Base-by-base conservation (phyloP, 352 stramenopile species). In the Pythium volutum region DNA sequence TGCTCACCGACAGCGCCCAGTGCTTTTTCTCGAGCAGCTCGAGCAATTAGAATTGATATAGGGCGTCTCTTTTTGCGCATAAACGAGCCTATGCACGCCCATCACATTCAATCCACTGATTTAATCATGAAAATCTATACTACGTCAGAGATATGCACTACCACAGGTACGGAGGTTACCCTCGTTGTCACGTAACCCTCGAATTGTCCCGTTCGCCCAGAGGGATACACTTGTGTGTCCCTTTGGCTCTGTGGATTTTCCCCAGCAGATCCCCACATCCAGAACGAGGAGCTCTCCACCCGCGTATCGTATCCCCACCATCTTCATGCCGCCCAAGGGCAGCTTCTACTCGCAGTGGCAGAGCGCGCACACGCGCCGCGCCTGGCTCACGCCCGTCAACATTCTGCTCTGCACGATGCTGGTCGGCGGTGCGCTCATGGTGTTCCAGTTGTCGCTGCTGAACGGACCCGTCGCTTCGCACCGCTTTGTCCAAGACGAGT, bases 311-410 rank as follows among this genome's bases (percentile, higher is more conserved):
- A 43, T 22, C 34, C 34, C 23, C 7, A 4, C 20, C 33, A 55
- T 48, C n/a, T n/a, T n/a, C 27, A 25, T n/a, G 42, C 43, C 55
- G 46, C 36, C 55, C 55, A 62, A 62, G 55, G 47, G 36, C 41
- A 55, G 55, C 55, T 62, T 62, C 46, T 62, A 62, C 55, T 33
- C 45, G 46, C 55, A 55, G 45, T 62, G 46, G 45, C 55, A 62
- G 55, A 62, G 55, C 55, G 34, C 26, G 15, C 55, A 62, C 34
- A 45, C 55, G 46, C 55, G 55, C 31, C 43, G 46, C 55, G 27
- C 55, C 22, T 61, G 42, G 51, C 31, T 67, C 42, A 62, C 59
- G 43, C 52, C 59, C 43, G 45, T 54, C 59, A 62, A 60, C 59
- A 67, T 67, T 34, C 43, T 67, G 23, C 42, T 48, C 23, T 18